Percentiles rank a stretch among this genome's conserved stretches.
phyloP scores from a whole-genome alignment of 306 rosid genomes.

The Cucumis hystrix region DNA sequence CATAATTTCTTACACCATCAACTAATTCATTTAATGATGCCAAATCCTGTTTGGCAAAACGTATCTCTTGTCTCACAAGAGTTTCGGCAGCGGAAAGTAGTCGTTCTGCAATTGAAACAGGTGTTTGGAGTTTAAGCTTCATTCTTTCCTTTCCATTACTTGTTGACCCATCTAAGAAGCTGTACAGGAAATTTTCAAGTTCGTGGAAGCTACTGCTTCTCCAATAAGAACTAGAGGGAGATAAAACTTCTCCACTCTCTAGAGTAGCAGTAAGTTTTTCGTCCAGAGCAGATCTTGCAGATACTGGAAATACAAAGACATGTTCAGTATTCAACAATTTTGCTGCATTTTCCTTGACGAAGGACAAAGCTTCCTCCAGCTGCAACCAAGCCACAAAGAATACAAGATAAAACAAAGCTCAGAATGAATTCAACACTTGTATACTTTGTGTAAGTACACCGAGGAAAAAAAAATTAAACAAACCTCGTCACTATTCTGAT shows the following conservation, averaged over 20 bases:
- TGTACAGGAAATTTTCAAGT: constrained; percentile 64
- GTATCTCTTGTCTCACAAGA: constrained; percentile 63
- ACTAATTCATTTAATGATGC: constrained; percentile 41
- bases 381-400: constrained; percentile 29
- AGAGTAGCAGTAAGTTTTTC: constrained; percentile 48
- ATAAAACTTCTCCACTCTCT: constrained; percentile 24
- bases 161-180: constrained; percentile 86
- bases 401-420: not conserved
- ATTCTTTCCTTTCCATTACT: constrained; percentile 79
- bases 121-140: constrained; percentile 89
- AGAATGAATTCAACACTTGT: not conserved
- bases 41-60: constrained; percentile 65
- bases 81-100: constrained; percentile 54
- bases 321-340: constrained; percentile 61
- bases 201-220: constrained; percentile 46
- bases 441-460: constrained; percentile 1
- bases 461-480: constrained; percentile 6
- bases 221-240: constrained; percentile 32
- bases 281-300: constrained; percentile 89
- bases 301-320: constrained; percentile 71
- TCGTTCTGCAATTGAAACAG: constrained; percentile 73
- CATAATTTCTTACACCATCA: constrained; percentile 45
- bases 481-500: constrained; percentile 66
- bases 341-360: constrained; percentile 61
- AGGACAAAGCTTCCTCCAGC: constrained; percentile 85